Percentiles rank a stretch among this genome's conserved stretches.
These are phyloP conservation scores for Lentinula novae-zelandiae DNA, from an alignment of 1,284 basidiomycete genomes.

Conservation along the genomic window DNA sequence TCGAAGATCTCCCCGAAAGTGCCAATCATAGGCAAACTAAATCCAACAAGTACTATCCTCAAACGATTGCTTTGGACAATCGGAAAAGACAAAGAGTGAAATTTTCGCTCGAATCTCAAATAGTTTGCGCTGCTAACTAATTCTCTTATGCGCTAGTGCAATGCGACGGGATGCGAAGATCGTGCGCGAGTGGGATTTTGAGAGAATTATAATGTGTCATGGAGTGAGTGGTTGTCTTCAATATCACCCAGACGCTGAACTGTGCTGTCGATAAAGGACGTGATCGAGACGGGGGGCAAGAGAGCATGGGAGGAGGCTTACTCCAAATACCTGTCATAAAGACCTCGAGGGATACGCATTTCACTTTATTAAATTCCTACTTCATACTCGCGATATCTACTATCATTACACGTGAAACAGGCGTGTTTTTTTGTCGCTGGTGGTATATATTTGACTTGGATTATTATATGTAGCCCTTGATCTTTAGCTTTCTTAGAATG, in stretches of 20 bases:
- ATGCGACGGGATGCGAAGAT: constrained; percentile 71
- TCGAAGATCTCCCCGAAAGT: constrained; percentile 44
- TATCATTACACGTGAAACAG: neutral
- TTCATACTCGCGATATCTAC: no score
- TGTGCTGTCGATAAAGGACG: constrained; percentile 37
- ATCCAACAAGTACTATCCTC: constrained; percentile 60
- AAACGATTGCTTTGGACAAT: constrained; percentile 47
- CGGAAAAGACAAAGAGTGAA: constrained; percentile 61
- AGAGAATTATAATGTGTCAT: constrained; percentile 90
- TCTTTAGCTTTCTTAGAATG: neutral
- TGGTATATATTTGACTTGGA: neutral
- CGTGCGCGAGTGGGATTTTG: constrained; percentile 83
- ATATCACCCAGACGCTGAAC: neutral
- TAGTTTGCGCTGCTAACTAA: neutral
- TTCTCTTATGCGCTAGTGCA: constrained; percentile 39
- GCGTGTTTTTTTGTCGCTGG: neutral
- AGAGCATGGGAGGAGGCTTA: constrained; percentile 50
- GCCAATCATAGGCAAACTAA: constrained; percentile 46
- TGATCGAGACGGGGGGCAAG: constrained; percentile 63
- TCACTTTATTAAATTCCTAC: neutral
- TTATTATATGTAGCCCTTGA: neutral
- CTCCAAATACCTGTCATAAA: constrained; percentile 19
- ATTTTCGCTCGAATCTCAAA: constrained; percentile 12
- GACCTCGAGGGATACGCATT: neutral
- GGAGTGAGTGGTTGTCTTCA: constrained; percentile 48